Evolutionary conservation across 1,284 basidiomycete genomes (phyloP).

Genomic region (Cryptococcus wingfieldii): DNA sequence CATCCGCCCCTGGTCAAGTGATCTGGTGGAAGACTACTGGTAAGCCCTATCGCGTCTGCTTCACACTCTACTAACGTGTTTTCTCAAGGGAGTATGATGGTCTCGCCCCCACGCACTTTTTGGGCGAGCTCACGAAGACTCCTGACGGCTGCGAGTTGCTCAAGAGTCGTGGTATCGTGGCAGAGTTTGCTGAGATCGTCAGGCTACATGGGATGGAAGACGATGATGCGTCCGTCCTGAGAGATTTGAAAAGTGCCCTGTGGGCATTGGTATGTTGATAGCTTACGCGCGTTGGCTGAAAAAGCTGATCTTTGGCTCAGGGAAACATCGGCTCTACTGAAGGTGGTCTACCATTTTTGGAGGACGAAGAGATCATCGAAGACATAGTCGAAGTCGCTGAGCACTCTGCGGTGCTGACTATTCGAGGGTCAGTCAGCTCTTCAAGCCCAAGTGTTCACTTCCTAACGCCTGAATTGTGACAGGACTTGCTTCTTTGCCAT

Average conservation of each 20-base stretch:
- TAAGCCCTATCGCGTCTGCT: conserved; percentile 1
- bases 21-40: conserved; percentile 43
- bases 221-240: conserved; percentile 74
- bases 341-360: conserved; percentile 86
- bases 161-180: conserved; percentile 83
- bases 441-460: neutral
- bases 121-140: conserved; percentile 95
- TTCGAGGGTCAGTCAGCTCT: conserved; percentile 69
- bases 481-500: conserved; percentile 96
- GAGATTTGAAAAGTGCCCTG: conserved; percentile 87
- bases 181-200: conserved; percentile 86
- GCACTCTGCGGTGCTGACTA: conserved; percentile 79
- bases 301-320: conserved; percentile 49
- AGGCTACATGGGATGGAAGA: conserved; percentile 79
- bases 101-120: conserved; percentile 89
- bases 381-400: conserved; percentile 87
- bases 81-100: conserved; percentile 62
- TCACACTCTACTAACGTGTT: neutral
- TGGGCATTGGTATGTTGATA: conserved; percentile 79
- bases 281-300: neutral
- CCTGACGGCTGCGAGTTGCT: conserved; percentile 87
- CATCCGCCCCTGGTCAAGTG: conserved; percentile 37
- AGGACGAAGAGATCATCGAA: conserved; percentile 89
- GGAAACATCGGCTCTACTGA: conserved; percentile 90
- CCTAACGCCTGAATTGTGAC: neutral